phyloP scores from a whole-genome alignment of 139 green algal species.

The Coelastrella sp. region DNA sequence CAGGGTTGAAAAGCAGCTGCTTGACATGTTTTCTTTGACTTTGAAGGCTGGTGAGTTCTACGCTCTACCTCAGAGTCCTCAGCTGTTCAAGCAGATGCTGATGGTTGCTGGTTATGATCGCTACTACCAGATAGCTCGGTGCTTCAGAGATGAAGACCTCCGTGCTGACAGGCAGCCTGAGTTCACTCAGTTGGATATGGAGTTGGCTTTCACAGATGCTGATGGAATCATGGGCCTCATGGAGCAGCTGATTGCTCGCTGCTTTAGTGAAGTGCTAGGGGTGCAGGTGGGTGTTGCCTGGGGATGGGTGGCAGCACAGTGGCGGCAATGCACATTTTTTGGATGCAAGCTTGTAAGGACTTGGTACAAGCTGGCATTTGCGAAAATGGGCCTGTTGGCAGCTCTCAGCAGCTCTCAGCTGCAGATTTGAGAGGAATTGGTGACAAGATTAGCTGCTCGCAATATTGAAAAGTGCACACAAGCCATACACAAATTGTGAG shows the following conservation, averaged over 20 bases:
- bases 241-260: constrained; percentile 82
- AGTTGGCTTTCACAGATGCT: constrained; percentile 93
- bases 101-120: constrained; percentile 96
- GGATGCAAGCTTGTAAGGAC: no score
- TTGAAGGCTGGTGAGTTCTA: constrained; percentile 87
- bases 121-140: constrained; percentile 97
- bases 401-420: no score
- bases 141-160: constrained; percentile 98
- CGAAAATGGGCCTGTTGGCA: no score
- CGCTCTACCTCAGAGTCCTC: constrained; percentile 96
- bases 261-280: constrained; percentile 73
- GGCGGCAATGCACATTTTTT: background rate
- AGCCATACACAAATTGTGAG: no score
- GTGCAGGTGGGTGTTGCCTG: constrained; percentile 22
- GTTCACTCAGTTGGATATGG: constrained; percentile 99
- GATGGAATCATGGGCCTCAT: constrained; percentile 89
- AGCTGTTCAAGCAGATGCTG: constrained; percentile 99
- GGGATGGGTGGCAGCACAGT: background rate
- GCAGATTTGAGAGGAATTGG: no score
- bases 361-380: no score
- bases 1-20: no score
- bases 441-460: no score
- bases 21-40: background rate
- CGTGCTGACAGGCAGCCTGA: constrained; percentile 96
- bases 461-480: no score